These are phyloP conservation scores for Trichophyton rubrum DNA, from an alignment of 2,329 filamentous ascomycete genomes.

Conservation along the genomic window DNA sequence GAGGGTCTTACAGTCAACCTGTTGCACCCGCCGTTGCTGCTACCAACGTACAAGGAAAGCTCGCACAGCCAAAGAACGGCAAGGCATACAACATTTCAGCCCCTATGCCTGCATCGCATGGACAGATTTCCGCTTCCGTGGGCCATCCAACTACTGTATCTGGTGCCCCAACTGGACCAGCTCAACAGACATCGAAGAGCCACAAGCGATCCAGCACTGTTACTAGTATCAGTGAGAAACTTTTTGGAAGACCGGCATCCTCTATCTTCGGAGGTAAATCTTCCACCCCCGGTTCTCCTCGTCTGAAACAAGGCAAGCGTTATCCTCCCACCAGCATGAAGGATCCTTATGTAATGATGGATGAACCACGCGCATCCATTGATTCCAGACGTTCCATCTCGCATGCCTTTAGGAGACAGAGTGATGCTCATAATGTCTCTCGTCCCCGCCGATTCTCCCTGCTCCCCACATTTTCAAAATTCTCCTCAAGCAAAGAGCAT, in stretches of 20 bases:
- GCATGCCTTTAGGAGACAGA: conserved; percentile 57
- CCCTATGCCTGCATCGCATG: conserved; percentile 47
- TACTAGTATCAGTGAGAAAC: conserved; percentile 67
- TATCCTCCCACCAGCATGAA: conserved; percentile 86
- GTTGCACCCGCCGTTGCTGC: conserved; percentile 74
- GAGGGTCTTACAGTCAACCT: conserved; percentile 76
- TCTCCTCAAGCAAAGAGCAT: conserved; percentile 40
- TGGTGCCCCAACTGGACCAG: conserved; percentile 44
- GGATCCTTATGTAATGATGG: conserved; percentile 43
- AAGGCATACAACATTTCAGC: conserved; percentile 62
- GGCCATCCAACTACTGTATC: conserved; percentile 49
- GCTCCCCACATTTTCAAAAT: conserved; percentile 46
- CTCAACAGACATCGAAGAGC: conserved; percentile 32
- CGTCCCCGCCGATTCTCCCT: conserved; percentile 60
- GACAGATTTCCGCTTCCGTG: conserved; percentile 41
- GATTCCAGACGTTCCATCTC: conserved; percentile 59
- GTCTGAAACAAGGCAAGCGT: conserved; percentile 44
- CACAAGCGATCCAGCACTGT: conserved; percentile 65
- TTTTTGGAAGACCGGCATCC: conserved; percentile 66
- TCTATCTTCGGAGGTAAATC: conserved; percentile 59
- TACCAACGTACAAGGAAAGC: conserved; percentile 78
- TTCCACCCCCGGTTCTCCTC: conserved; percentile 24
- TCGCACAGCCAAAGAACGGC: conserved; percentile 61
- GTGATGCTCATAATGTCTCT: conserved; percentile 49
- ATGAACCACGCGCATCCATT: conserved; percentile 51